These are phyloP conservation scores for Suillus alpinus DNA, from an alignment of 768 basidiomycete genomes.

Conservation along the genomic window DNA sequence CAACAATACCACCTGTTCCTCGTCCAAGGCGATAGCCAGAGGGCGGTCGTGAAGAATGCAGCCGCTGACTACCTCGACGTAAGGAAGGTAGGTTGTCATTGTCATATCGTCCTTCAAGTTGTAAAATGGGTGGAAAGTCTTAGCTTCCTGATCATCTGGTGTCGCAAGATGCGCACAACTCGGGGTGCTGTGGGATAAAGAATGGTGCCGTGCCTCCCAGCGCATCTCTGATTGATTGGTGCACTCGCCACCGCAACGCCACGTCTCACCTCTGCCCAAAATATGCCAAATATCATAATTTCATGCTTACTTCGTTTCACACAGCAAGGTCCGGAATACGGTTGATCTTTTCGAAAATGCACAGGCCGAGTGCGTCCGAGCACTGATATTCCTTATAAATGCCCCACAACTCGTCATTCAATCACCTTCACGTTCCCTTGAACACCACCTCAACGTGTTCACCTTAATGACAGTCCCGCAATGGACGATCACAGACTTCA, in stretches of 20 bases:
- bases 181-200: too few relatives aligned
- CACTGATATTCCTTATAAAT: neutral
- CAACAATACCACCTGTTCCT: neutral
- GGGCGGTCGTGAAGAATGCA: neutral
- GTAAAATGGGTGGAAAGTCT: neutral
- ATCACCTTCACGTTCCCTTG: neutral
- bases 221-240: neutral
- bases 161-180: too few relatives aligned
- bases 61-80: neutral
- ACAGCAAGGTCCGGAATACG: neutral
- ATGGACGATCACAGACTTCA: constrained; percentile 58
- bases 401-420: neutral
- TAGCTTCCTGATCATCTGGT: neutral
- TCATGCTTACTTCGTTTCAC: neutral
- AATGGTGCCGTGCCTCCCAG: neutral
- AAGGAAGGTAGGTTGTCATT: neutral
- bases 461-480: constrained; percentile 36
- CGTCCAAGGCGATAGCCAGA: neutral
- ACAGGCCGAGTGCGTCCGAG: neutral
- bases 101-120: neutral
- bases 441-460: neutral
- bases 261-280: neutral
- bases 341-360: neutral
- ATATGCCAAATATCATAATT: neutral
- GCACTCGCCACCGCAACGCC: neutral